A percentile compares a stretch with the other conserved stretches of the same genome.
Evolutionary conservation across 1,139 yeast species (phyloP).

Genomic region (Suhomyces bolitotheri): DNA sequence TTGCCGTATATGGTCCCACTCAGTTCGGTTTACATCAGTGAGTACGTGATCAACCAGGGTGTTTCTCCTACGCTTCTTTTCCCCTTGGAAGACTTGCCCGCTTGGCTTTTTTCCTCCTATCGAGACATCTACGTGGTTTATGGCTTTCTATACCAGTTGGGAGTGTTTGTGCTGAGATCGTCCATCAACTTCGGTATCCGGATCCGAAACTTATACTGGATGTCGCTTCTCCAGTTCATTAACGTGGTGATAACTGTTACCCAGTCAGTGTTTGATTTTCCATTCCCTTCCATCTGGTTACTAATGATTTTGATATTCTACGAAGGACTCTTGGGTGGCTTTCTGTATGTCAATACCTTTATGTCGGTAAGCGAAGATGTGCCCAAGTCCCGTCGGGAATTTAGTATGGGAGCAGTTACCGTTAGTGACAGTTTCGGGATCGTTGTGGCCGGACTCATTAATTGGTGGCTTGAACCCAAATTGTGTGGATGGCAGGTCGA

Average conservation of each 20-base stretch:
- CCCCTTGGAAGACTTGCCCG: slow-evolving; percentile 67
- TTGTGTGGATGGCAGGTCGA: slow-evolving; percentile 65
- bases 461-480: slow-evolving; percentile 68
- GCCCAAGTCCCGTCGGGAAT: slow-evolving; percentile 62
- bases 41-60: slow-evolving; percentile 89
- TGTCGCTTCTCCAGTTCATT: slow-evolving; percentile 66
- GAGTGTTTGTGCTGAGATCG: slow-evolving; percentile 88
- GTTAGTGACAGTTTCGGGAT: slow-evolving; percentile 90
- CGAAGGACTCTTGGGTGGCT: slow-evolving; percentile 90
- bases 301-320: slow-evolving; percentile 67
- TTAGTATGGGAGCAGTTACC: slow-evolving; percentile 91
- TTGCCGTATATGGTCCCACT: slow-evolving; percentile 82
- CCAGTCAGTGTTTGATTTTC: slow-evolving; percentile 66
- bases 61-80: slow-evolving; percentile 83
- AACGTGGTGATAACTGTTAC: slow-evolving; percentile 59
- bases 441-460: slow-evolving; percentile 74
- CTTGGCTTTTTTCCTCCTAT: slow-evolving; percentile 56
- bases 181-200: slow-evolving; percentile 67
- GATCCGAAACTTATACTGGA: slow-evolving; percentile 55
- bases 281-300: slow-evolving; percentile 57
- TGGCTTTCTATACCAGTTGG: slow-evolving; percentile 89
- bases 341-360: slow-evolving; percentile 86
- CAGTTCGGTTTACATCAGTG: slow-evolving; percentile 78
- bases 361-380: slow-evolving; percentile 70
- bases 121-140: slow-evolving; percentile 91